Conservation (phyloP, 2,329 filamentous ascomycete species). For the Xylaria sp. region DNA sequence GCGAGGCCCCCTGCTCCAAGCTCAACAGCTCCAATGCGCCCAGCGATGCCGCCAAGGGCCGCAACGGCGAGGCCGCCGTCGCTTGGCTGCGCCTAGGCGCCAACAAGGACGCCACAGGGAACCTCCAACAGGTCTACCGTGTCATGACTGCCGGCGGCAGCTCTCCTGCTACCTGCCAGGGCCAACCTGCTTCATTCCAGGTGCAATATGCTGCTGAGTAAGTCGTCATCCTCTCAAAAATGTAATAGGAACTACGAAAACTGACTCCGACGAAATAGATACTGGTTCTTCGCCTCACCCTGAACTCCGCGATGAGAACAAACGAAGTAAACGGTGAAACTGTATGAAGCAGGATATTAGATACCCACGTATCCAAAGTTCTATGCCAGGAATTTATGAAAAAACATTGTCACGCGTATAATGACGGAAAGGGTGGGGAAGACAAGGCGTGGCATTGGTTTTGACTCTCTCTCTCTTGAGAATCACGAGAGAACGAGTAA, state of each 20-base stretch:
- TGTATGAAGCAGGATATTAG: neutral
- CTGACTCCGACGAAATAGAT: constrained; percentile 38
- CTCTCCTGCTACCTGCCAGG: constrained; percentile 77
- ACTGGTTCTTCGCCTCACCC: constrained; percentile 46
- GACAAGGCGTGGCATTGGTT: neutral
- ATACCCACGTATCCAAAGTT: constrained; percentile 5
- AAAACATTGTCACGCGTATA: constrained; percentile 8
- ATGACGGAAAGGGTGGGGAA: constrained; percentile 10
- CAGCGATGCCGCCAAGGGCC: constrained; percentile 65
- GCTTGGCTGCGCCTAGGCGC: constrained; percentile 80
- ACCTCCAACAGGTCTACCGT: constrained; percentile 81
- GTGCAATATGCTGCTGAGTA: constrained; percentile 88
- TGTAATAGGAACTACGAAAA: neutral
- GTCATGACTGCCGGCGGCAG: constrained; percentile 85
- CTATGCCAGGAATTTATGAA: neutral
- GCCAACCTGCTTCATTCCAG: constrained; percentile 70
- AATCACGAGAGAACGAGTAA: neutral
- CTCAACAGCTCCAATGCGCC: constrained; percentile 71
- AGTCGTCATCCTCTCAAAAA: constrained; percentile 55
- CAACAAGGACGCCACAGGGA: constrained; percentile 64
- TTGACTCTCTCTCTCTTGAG: neutral
- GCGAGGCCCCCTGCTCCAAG: constrained; percentile 71
- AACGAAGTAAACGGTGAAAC: constrained; percentile 10
- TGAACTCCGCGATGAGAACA: neutral
- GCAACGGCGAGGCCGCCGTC: constrained; percentile 74